Evolutionary conservation across 225 moss, liverwort and hornwort genomes (phyloP), one percentile per base, ranked within the genome.

Genomic region (Bryum argenteum): DNA sequence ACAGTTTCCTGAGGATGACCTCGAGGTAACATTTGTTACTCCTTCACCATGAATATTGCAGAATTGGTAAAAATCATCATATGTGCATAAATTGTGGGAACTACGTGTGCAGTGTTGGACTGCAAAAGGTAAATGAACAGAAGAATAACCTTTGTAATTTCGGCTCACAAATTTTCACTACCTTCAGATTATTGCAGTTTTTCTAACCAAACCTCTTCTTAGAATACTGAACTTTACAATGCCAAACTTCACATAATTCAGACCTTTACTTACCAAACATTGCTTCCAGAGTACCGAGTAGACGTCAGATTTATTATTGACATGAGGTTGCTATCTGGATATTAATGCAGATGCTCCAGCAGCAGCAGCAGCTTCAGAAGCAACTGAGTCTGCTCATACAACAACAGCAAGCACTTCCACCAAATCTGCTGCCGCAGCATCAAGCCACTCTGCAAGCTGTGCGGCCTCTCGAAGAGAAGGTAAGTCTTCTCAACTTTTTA

Each of bases 401-500:
- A 41, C 83, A 83, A 39, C 87, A 86, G 72, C 50, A 75, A 69
- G 53, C 69, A 51, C 79, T 81, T 73, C 83, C 83, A 37, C 78
- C 73, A 55, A 78, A 73, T 26, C n/a, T 76, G 65, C 58, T 78
- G 12, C 92, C 88, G 70, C 89, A 92, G 76, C 95, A 92, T 54
- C 83, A 87, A 69, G 79, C 48, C 28, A 75, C 89, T 22, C 72
- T 87, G 42, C 89, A 89, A 71, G 81, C 84, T 70, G 71, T 81
- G 1, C 83, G 74, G 3, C 88, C 89, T 20, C 82, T 89, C 26
- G 87, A 85, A 66, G 80, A 88, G 58, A 88, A 89, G 83, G 86
- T 83, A 69, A 11, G 0, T 4, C 24, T 15, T 13, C 11, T 57
- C 7, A 33, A 3, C 33, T 33, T 2, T 33, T 33, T 33, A 33